Base-by-base conservation (phyloP, 441 rosid genomes). In the Viola pubescens region DNA sequence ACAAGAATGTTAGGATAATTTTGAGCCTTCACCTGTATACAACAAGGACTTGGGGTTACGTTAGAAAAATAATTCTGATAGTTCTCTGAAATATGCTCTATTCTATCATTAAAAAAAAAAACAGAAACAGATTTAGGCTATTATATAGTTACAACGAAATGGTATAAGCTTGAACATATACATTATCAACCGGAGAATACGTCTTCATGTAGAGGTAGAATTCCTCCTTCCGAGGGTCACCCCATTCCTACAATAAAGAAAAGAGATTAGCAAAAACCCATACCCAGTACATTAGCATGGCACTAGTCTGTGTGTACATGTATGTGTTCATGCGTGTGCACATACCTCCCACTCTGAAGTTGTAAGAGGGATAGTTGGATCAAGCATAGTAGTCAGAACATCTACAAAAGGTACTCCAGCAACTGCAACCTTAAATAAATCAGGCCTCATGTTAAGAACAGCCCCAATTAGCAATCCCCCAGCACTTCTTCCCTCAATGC, bases 371-470 rank as follows among this genome's bases (percentile, higher is more conserved):
- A 92, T 80, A 12, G 85, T 82, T 60, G 98, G 97, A 77, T 89
- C 98, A 49, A 92, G 85, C 91, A 92, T 89, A 66, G 95, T 89
- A 43, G 98, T 92, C 80, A 92, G 6, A 60, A 65, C 98, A 76
- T 92, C 98, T 47, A 92, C 94, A 53, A 92, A 92, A 68, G 98
- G 98, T 58, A 92, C 97, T 59, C 88, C 94, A 50, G 94, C 95
- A 63, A 92, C 65, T 55, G 79, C 97, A 71, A 81, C 89, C 82
- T 84, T 89, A 74, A 89, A 92, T 73, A 89, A 77, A 80, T 85
- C 94, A 39, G 97, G 97, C 69, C 97, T 85, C 98, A 89, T 89
- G 70, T 85, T 92, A 66, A 92, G 85, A 69, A 92, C 94, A 67
- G 91, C 80, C 66, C 97, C 98, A 43, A 85, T 77, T 65, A 92